Evolutionary conservation across 768 basidiomycete genomes (phyloP), one percentile per base, ranked within the genome.

Genomic region (Tylopilus cervinicoccineus): DNA sequence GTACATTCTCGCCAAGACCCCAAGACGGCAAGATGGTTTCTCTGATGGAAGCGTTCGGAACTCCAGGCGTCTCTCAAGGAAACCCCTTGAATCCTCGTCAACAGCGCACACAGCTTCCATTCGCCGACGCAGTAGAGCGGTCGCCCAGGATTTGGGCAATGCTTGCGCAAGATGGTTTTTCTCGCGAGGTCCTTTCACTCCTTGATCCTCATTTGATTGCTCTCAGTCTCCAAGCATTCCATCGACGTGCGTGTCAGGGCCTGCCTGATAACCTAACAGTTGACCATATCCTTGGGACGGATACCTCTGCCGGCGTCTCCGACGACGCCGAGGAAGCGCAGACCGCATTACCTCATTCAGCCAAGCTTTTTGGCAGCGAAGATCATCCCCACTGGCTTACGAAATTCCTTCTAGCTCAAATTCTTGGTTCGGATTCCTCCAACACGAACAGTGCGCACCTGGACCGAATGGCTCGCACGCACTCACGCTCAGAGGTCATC

Each of bases 351-450:
- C 32, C 54, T 6, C 62, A 60, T 16, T 56, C 59, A 19, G 47
- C 62, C 14, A 69, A 70, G 20, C 73, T 90, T 16, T 81, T 86
- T 53, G 88, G 88, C 7, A 83, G 70, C 48, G 83, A 86, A 24
- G 80, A 81, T 6, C 74, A 72, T 36, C 86, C 88, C 2, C 86
- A 93, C 61, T 93, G 89, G 88, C 70, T 92, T 34, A 92, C 90
- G 13, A 83, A 78, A 57, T 65, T 87, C 5, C 67, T 92, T 6
- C 64, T 93, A 2, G 63, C 83, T 37, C 88, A 89, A 60, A 77
- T 90, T 12, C 74, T 91, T 12, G 81, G 79, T 22, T 73, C 76
- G 1, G 85, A 86, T 56, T 72, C 76, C 2, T 70, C 75, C 8
- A 65, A 58, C 45, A 54, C 62, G 20, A 60, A 63, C 44, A 54